These are phyloP conservation scores for Pythium myriotylum DNA, from an alignment of 352 stramenopile genomes.

Conservation along the genomic window DNA sequence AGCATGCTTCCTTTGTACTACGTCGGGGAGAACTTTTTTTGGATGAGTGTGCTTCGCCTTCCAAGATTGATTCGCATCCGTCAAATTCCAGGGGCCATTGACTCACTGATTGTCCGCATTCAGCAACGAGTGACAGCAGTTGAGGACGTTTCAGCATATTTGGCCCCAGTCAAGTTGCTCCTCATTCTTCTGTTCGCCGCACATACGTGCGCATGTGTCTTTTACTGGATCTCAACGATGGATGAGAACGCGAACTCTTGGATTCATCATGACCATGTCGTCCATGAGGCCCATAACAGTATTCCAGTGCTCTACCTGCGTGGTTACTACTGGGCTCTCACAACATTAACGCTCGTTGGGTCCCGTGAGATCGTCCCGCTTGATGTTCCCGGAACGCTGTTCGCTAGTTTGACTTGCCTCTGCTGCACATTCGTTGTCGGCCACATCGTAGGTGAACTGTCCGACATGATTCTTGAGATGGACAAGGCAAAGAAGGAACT, in stretches of 20 bases:
- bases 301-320: slow-evolving; percentile 61
- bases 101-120: slow-evolving; percentile 67
- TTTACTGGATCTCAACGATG: slow-evolving; percentile 70
- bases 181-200: slow-evolving; percentile 64
- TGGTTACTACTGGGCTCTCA: slow-evolving; percentile 78
- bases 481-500: slow-evolving; percentile 76
- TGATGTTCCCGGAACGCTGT: slow-evolving; percentile 61
- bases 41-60: slow-evolving; percentile 59
- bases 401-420: slow-evolving; percentile 63
- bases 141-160: slow-evolving; percentile 63
- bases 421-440: slow-evolving; percentile 80
- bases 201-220: slow-evolving; percentile 66
- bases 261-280: slow-evolving; percentile 75
- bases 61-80: slow-evolving; percentile 52
- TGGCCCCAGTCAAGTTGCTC: slow-evolving; percentile 67
- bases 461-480: slow-evolving; percentile 76
- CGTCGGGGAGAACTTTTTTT: slow-evolving; percentile 50
- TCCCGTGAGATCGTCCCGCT: slow-evolving; percentile 72
- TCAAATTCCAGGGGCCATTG: slow-evolving; percentile 44
- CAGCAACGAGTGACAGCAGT: slow-evolving; percentile 61
- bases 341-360: slow-evolving; percentile 69
- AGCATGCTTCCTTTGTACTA: slow-evolving; percentile 72
- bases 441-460: slow-evolving; percentile 77
- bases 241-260: slow-evolving; percentile 65
- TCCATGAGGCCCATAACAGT: slow-evolving; percentile 61